Conservation (phyloP, 2,329 filamentous ascomycete genomes). For the Aureobasidium lini region DNA sequence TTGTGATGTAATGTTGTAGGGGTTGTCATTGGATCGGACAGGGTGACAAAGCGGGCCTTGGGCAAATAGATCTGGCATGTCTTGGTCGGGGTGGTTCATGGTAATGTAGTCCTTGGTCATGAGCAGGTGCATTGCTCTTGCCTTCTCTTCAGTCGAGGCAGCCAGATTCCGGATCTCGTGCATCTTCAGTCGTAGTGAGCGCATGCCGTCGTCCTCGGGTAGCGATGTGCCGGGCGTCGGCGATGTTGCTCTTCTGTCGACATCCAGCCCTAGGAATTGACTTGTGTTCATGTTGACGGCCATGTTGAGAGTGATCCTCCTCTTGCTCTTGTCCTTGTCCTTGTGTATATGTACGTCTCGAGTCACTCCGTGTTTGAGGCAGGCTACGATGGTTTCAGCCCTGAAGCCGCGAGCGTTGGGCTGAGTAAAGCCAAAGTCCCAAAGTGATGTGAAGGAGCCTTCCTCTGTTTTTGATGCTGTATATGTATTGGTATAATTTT, state of each 20-base stretch:
- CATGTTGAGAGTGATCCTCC: not conserved
- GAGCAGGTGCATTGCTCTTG: slow-evolving; percentile 40
- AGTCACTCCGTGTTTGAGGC: slow-evolving; percentile 6
- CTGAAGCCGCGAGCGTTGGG: not conserved
- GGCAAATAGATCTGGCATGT: not conserved
- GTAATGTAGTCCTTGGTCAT: slow-evolving; percentile 42
- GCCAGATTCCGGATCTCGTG: slow-evolving; percentile 39
- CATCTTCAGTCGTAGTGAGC: slow-evolving; percentile 38
- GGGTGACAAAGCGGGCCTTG: slow-evolving; percentile 5
- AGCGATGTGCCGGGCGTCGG: slow-evolving; percentile 20
- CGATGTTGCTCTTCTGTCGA: not conserved
- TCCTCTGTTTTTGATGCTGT: not conserved
- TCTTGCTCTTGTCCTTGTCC: not conserved
- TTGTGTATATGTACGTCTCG: not conserved
- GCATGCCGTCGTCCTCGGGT: slow-evolving; percentile 46
- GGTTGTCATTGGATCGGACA: slow-evolving; percentile 20
- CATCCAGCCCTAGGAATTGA: not conserved
- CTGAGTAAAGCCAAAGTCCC: slow-evolving; percentile 2
- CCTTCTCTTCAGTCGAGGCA: slow-evolving; percentile 41
- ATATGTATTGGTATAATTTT: not conserved
- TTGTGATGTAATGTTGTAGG: slow-evolving; percentile 27
- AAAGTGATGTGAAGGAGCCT: not conserved
- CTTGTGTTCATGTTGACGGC: not conserved
- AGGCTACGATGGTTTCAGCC: slow-evolving; percentile 1
- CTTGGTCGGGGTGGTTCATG: slow-evolving; percentile 1